These are phyloP conservation scores for Pinus albicaulis DNA, from an alignment of 75 land plant genomes.

Conservation along the genomic window DNA sequence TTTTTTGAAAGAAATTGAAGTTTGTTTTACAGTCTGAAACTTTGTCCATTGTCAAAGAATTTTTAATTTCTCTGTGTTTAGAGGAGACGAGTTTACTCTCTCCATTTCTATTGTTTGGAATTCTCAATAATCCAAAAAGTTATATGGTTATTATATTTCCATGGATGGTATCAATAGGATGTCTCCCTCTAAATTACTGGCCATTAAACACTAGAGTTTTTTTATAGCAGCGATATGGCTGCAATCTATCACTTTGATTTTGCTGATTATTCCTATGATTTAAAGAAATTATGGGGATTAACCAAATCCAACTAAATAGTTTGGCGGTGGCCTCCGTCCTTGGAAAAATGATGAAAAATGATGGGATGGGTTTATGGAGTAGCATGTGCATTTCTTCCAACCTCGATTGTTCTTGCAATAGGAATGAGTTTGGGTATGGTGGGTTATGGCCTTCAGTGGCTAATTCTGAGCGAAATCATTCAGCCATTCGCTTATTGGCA, in stretches of 20 bases:
- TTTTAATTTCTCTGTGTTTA: too few species aligned
- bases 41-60: too few species aligned
- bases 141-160: background rate
- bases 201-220: constrained; percentile 44
- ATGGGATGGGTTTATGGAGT: constrained; percentile 76
- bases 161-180: background rate
- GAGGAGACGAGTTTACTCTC: too few species aligned
- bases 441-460: constrained; percentile 72
- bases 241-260: constrained; percentile 71
- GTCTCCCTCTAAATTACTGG: background rate
- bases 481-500: constrained; percentile 37
- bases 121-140: too few species aligned
- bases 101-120: too few species aligned
- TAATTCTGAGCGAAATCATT: constrained; percentile 38
- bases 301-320: constrained; percentile 75
- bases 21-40: too few species aligned
- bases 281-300: constrained; percentile 65
- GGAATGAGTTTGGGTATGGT: constrained; percentile 52
- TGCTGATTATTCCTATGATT: constrained; percentile 75
- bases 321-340: constrained; percentile 82
- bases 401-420: constrained; percentile 52
- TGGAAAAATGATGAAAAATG: too few species aligned
- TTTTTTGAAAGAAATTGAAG: too few species aligned
- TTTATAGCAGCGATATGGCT: constrained; percentile 80
- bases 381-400: constrained; percentile 49